Base-by-base conservation (phyloP, 1,139 yeast genomes). In the Citeromyces hawaiiensis region DNA sequence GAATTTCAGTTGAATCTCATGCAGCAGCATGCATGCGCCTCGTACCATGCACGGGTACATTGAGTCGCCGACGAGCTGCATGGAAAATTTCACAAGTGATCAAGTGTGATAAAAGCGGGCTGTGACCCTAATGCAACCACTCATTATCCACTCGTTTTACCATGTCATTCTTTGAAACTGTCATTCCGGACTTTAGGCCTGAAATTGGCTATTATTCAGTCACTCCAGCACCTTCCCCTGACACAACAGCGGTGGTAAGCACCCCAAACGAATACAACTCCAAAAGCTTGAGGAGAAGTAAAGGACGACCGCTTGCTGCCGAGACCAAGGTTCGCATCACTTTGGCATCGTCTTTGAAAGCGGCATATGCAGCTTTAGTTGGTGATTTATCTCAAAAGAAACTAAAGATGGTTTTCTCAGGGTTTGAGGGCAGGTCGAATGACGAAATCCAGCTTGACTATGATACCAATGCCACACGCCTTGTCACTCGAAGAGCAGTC, bases 251-350 rank as follows among this genome's bases (percentile, higher is more conserved):
- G 5, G 27, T 23, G 27, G 27, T 23, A 11, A 23, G 11, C 27
- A 23, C 27, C 4, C 27, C 27, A 5, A 5, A 9, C 11, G 27
- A 23, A 9, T 23, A 23, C 27, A 7, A 7, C 8, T 23, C 27
- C 27, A 23, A 23, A 9, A 23, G 27, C 27, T 23, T 23, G 18
- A 18, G 60, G 37, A 68, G 68, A 45, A 59, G 68, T 21, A 76
- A 71, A 45, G 65, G 72, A 4, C 66, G 72, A 43, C 72, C 75
- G 4, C 54, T 72, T 23, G 73, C 72, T 39, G 74, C 76, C 1
- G 74, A 72, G 13, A 62, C 75, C 10, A 60, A 67, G 44, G 66
- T 72, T 8, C 62, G 72, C 40, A 52, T 72, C 16, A 64, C 76
- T 0, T 46, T 67, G 35, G 68, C 68, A 2, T 66, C 72, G 4